Conservation (phyloP, 1,284 basidiomycete genomes). For the Sanghuangporus sanghuang region DNA sequence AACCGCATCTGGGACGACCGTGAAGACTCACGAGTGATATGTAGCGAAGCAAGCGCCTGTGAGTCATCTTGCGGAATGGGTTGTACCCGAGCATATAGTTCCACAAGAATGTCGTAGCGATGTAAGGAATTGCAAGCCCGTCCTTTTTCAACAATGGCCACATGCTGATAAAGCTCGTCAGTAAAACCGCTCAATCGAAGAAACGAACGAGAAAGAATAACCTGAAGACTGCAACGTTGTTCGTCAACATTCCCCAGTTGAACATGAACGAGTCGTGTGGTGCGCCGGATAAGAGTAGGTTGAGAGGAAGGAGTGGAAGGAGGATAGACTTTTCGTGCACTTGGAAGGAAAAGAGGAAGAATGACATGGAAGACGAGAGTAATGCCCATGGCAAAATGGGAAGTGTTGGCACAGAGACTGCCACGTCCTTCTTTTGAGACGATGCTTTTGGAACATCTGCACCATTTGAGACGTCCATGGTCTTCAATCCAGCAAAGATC, state of each 20-base stretch:
- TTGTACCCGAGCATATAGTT: slow-evolving; percentile 79
- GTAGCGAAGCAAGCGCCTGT: slow-evolving; percentile 43
- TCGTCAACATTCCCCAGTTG: slow-evolving; percentile 74
- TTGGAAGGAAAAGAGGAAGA: slow-evolving; percentile 95
- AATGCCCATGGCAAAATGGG: slow-evolving; percentile 66
- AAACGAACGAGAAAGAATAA: slow-evolving; percentile 25
- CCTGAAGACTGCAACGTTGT: slow-evolving; percentile 90
- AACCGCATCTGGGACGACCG: neutral
- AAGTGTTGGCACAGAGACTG: slow-evolving; percentile 44
- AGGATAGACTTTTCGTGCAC: slow-evolving; percentile 93
- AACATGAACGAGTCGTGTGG: slow-evolving; percentile 59
- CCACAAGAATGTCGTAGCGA: slow-evolving; percentile 67
- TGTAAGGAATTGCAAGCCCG: slow-evolving; percentile 71
- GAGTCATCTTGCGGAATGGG: slow-evolving; percentile 40
- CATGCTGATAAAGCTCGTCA: slow-evolving; percentile 53
- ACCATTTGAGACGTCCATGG: slow-evolving; percentile 6
- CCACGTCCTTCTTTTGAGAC: slow-evolving; percentile 18
- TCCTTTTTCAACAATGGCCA: slow-evolving; percentile 85
- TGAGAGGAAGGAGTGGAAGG: slow-evolving; percentile 82
- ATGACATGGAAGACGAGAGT: slow-evolving; percentile 74
- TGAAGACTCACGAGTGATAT: slow-evolving; percentile 51
- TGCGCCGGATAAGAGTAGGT: slow-evolving; percentile 68
- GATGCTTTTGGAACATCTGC: slow-evolving; percentile 8
- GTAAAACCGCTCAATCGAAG: neutral
- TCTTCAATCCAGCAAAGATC: slow-evolving; percentile 36